Evolutionary conservation across 306 rosid genomes (phyloP).

Genomic region (Dalbergia oliveri): DNA sequence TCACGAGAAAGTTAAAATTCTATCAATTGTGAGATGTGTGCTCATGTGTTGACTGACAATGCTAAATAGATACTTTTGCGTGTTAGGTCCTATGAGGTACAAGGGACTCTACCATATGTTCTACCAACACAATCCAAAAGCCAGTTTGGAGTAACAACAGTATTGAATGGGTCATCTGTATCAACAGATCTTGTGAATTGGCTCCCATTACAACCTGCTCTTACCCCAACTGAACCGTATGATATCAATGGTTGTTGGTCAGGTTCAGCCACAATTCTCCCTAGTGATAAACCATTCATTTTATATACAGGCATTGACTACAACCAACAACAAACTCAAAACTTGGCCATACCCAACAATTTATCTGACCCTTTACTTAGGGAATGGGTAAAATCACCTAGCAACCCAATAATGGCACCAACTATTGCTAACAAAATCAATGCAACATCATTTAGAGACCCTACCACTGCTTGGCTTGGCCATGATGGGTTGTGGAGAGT

Average conservation of each 20-base stretch:
- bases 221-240: constrained; percentile 38
- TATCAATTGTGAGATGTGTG: not conserved
- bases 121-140: constrained; percentile 53
- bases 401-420: constrained; percentile 42
- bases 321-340: constrained; percentile 41
- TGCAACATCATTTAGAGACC: constrained; percentile 49
- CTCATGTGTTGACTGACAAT: not conserved
- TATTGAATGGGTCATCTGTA: constrained; percentile 52
- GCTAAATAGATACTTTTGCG: not conserved
- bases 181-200: constrained; percentile 53
- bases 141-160: constrained; percentile 34
- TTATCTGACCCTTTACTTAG: constrained; percentile 51
- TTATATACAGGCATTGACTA: constrained; percentile 48
- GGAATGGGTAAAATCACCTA: constrained; percentile 50
- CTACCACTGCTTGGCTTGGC: constrained; percentile 55
- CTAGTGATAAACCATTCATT: constrained; percentile 4
- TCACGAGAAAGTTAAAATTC: no score
- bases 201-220: constrained; percentile 42
- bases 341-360: constrained; percentile 48
- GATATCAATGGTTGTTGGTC: constrained; percentile 52
- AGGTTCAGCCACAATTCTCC: constrained; percentile 51
- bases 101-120: constrained; percentile 52
- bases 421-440: constrained; percentile 36
- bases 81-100: constrained; percentile 50
- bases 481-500: constrained; percentile 58